phyloP scores from a whole-genome alignment of 371 early-diverging fungal genomes.

The Actinomucor elegans region DNA sequence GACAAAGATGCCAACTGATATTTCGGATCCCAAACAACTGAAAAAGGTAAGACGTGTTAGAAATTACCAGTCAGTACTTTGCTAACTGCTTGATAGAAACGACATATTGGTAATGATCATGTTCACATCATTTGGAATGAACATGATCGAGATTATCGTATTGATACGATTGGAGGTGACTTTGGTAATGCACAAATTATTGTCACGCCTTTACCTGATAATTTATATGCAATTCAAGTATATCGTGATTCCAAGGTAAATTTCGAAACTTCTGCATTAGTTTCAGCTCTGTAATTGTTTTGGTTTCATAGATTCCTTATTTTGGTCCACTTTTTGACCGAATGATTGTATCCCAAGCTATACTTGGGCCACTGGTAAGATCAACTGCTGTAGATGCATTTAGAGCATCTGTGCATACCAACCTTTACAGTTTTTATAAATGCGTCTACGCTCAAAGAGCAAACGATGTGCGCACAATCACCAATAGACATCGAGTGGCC shows the following conservation, averaged over 20 bases:
- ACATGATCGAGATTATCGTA: conserved; percentile 78
- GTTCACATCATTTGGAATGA: conserved; percentile 98
- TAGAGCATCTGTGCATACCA: conserved; percentile 55
- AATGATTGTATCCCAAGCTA: conserved; percentile 75
- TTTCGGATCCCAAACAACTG: conserved; percentile 75
- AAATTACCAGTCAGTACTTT: background rate
- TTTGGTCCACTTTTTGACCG: conserved; percentile 89
- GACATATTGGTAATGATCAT: conserved; percentile 97
- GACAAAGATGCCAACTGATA: conserved; percentile 86
- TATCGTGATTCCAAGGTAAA: conserved; percentile 73
- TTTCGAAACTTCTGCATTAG: background rate
- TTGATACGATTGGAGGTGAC: conserved; percentile 92
- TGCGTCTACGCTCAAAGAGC: conserved; percentile 55
- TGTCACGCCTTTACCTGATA: conserved; percentile 75
- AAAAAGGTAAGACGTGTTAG: conserved; percentile 86
- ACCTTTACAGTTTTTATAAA: conserved; percentile 43
- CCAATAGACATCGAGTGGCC: conserved; percentile 57
- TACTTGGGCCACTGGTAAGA: conserved; percentile 82
- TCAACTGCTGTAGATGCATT: conserved; percentile 81
- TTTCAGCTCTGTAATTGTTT: no score
- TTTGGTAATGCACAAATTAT: conserved; percentile 95
- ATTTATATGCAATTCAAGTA: conserved; percentile 72
- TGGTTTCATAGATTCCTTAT: conserved; percentile 52
- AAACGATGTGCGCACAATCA: conserved; percentile 60
- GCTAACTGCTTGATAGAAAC: conserved; percentile 62